phyloP scores from a whole-genome alignment of 139 green algal genomes.

The Nannochloris sp. region DNA sequence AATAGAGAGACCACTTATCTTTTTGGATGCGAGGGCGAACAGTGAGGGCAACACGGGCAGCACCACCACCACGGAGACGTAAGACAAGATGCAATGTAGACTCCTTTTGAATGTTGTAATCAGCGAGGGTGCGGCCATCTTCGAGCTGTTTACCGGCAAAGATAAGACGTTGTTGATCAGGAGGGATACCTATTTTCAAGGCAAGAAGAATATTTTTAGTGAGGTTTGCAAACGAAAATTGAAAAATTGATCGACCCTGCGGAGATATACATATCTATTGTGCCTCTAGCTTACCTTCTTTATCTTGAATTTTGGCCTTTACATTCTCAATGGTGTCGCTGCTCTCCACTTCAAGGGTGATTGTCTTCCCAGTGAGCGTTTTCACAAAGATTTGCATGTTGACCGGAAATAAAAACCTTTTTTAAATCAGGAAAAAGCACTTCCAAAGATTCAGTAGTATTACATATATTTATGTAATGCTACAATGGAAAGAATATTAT shows the following conservation, averaged over 20 bases:
- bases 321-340: constrained; percentile 85
- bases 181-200: constrained; percentile 69
- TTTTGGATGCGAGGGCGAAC: constrained; percentile 65
- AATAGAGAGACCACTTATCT: constrained; percentile 79
- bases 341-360: constrained; percentile 85
- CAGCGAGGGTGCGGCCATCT: constrained; percentile 88
- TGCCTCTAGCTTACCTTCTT: constrained; percentile 74
- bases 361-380: constrained; percentile 90
- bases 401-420: no score
- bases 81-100: constrained; percentile 43
- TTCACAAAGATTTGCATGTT: constrained; percentile 87
- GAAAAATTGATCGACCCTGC: not conserved
- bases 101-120: constrained; percentile 98
- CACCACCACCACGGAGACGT: constrained; percentile 21
- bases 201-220: not conserved
- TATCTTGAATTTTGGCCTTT: constrained; percentile 94
- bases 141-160: constrained; percentile 98
- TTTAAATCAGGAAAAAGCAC: no score
- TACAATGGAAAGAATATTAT: no score
- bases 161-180: constrained; percentile 95
- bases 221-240: not conserved
- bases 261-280: not conserved
- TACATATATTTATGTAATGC: no score
- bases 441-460: no score
- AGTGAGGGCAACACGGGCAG: constrained; percentile 24